Evolutionary conservation across 495 filamentous ascomycete species (phyloP), one percentile per base, ranked within the genome.

Genomic region (Hypoxylon subgilvum): DNA sequence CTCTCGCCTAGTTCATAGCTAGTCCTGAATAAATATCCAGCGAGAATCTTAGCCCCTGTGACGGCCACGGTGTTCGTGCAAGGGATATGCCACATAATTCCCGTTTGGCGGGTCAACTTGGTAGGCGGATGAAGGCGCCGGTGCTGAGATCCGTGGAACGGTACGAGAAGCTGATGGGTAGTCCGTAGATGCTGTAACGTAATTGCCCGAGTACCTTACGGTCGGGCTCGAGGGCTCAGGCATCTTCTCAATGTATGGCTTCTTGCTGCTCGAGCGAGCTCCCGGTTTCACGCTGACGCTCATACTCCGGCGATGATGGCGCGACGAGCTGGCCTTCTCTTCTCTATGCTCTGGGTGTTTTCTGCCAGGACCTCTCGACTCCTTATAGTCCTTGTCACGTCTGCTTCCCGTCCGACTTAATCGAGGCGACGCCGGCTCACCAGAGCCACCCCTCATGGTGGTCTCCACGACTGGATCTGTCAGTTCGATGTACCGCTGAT

Each of bases 211-310:
- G 43, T 57, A 21, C 13, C 54, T 35, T 3, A 45, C 14, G 21
- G 42, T 32, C 7, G 53, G 18, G 9, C 41, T 57, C 21, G 52
- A 14, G 41, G 41, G n/a, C 1, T 49, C 42, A 23, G 61, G 67
- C 61, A 70, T 67, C 28, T 45, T 60, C 39, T 70, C 67, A 21
- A 70, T 65, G 32, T 70, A 70, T 30, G 67, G 64, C 25, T 55
- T 65, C 30, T 49, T 60, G 53, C 52, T 61, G 19, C 40, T 59
- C 13, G 64, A 45, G 13, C 55, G 52, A 21, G 38, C 35, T 10
- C 53, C 31, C 41, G 54, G 25, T 2, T 52, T 52, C 12, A 63
- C 39, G 17, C 47, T 61, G 23, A 62, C 35, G n/a, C 63, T 61
- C 13, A 44, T 39, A 36, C 53, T 70, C 49, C 47, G 64, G 46